Conservation (phyloP, 2,329 filamentous ascomycete genomes). For the Chalaropsis thielavioides region DNA sequence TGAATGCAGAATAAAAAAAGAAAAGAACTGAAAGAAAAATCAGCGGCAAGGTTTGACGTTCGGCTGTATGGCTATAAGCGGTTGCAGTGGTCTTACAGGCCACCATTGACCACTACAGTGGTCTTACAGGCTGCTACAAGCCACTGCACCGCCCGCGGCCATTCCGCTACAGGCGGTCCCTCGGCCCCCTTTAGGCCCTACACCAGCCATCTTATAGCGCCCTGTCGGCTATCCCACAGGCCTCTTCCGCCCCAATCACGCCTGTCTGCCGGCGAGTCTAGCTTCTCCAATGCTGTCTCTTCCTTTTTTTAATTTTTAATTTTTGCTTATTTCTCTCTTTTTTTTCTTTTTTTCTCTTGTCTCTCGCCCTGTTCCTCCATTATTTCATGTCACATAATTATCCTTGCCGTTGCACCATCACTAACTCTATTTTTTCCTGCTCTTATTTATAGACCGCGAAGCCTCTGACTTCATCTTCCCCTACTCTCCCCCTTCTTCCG, state of each 20-base stretch:
- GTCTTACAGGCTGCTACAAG: no score
- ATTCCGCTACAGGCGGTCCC: background rate
- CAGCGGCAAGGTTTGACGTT: no score
- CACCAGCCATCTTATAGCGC: background rate
- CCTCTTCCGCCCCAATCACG: background rate
- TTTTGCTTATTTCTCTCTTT: background rate
- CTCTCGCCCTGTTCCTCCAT: background rate
- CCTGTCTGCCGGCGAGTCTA: background rate
- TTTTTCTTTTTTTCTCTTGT: background rate
- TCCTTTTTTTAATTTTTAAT: no score
- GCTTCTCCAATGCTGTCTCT: background rate
- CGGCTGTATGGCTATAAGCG: no score
- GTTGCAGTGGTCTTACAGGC: no score
- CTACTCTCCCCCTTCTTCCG: slow-evolving; percentile 5
- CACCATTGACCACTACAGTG: no score
- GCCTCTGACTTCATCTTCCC: slow-evolving; percentile 7
- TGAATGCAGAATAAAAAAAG: no score
- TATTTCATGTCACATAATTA: background rate
- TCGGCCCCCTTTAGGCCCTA: background rate
- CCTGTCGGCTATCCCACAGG: background rate
- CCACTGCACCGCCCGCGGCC: no score
- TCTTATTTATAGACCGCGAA: slow-evolving; percentile 9
- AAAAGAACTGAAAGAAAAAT: no score
- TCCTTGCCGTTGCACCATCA: background rate
- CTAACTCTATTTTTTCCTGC: slow-evolving; percentile 4